Percentiles rank a stretch among this genome's conserved stretches.
Conservation (phyloP, 306 rosid species). For the cucumber (Cucumis sativus) region Cucumber_9930_V3 NC_026658.2:7379001-7379500, state of each 20-base stretch:
- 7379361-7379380: slow-evolving; percentile 56
- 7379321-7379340: slow-evolving; percentile 87
- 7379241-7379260: not conserved
- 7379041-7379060: not conserved
- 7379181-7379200: not conserved
- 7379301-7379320: slow-evolving; percentile 22
- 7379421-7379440: not conserved
- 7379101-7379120: not conserved
- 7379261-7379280: not conserved
- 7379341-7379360: slow-evolving; percentile 64
- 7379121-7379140: not conserved
- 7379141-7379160: not conserved
- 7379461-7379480: not conserved
- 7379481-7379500: slow-evolving; percentile 37
- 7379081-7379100: not conserved
- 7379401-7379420: not conserved
- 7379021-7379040: not conserved
- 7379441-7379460: slow-evolving; percentile 2
- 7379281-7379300: not conserved
- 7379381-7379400: not conserved
- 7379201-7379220: not conserved
- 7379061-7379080: not conserved
- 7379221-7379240: not conserved
- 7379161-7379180: not conserved
- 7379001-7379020: no score